Evolutionary conservation across 1,139 yeast species (phyloP), one percentile per base, ranked within the genome.

Genomic region (Candida dubliniensis): DNA sequence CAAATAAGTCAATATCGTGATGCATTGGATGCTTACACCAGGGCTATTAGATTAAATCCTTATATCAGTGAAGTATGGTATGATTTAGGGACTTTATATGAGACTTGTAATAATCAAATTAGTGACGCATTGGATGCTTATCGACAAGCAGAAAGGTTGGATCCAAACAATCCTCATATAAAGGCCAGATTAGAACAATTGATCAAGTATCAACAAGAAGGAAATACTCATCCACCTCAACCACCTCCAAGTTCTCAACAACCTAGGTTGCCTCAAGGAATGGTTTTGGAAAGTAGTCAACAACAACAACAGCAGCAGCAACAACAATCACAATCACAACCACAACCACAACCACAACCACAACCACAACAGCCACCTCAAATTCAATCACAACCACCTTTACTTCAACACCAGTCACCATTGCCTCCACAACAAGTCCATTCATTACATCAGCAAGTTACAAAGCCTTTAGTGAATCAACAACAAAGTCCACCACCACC

Each of bases 51-150:
- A 55, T 78, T 93, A 56, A 93, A 93, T 58, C 99, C 99, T 13
- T 90, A 90, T 69, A 87, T 93, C 54, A 84, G 95, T 49, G 99
- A 93, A 66, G 99, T 93, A 26, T 93, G 99, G 99, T 93, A 93
- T 66, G 99, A 93, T 67, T 77, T 93, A 60, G 99, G 99, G 46
- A 93, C 98, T 2, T 73, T 93, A 41, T 93, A 93, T 66, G 99
- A 93, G 69, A 89, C 97, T 29, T 93, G 99, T 68, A 93, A 91
- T 68, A 91, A 91, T 67, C 99, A 93, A 69, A 80, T 91, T 48
- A 79, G 84, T 51, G 99, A 93, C 63, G 99, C 99, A 1, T 73
- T 93, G 53, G 98, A 93, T 67, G 99, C 99, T 8, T 93, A 93
- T 64, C 85, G 89, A 59, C 95, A 95, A 54, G 99, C 99, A 6